A percentile compares a stretch with the other conserved stretches of the same genome.
Conservation (phyloP, 108 stramenopile species). For the Pseudonitzschia multiseries region DNA sequence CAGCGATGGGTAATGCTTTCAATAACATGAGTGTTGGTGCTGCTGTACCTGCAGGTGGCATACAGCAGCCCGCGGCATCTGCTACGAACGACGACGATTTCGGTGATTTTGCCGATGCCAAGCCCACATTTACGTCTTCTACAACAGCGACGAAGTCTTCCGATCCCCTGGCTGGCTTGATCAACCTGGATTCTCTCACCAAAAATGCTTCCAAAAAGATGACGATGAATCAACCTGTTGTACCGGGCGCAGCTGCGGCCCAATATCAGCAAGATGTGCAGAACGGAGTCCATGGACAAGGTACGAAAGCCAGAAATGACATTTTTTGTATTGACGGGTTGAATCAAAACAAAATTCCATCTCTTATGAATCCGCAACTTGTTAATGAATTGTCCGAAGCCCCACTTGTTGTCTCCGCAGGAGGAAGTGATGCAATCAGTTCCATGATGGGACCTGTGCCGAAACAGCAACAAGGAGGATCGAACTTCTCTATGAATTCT, state of each 20-base stretch:
- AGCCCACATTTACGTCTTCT: slow-evolving; percentile 24
- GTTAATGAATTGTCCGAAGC: slow-evolving; percentile 8
- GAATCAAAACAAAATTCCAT: slow-evolving; percentile 14
- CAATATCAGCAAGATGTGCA: slow-evolving; percentile 17
- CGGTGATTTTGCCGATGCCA: slow-evolving; percentile 66
- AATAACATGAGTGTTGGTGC: slow-evolving; percentile 35
- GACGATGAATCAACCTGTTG: slow-evolving; percentile 31
- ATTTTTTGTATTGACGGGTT: slow-evolving; percentile 32
- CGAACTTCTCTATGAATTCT: slow-evolving; percentile 20
- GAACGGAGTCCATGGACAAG: slow-evolving; percentile 21
- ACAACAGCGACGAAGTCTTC: slow-evolving; percentile 39
- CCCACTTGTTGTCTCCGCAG: slow-evolving; percentile 41
- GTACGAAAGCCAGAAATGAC: background rate
- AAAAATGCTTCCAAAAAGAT: slow-evolving; percentile 66
- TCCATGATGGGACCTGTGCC: slow-evolving; percentile 44
- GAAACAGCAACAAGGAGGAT: slow-evolving; percentile 16
- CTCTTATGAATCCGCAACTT: background rate
- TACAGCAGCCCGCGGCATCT: slow-evolving; percentile 21
- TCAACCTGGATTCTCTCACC: slow-evolving; percentile 73
- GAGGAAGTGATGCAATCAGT: slow-evolving; percentile 51
- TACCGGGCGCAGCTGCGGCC: slow-evolving; percentile 35
- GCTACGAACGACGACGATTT: slow-evolving; percentile 41
- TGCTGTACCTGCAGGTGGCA: slow-evolving; percentile 12
- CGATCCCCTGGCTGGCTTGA: slow-evolving; percentile 75
- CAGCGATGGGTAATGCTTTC: slow-evolving; percentile 31